Evolutionary conservation across 371 early-diverging fungal genomes (phyloP), one percentile per base, ranked within the genome.

Genomic region (Actinomortierella wolfii): DNA sequence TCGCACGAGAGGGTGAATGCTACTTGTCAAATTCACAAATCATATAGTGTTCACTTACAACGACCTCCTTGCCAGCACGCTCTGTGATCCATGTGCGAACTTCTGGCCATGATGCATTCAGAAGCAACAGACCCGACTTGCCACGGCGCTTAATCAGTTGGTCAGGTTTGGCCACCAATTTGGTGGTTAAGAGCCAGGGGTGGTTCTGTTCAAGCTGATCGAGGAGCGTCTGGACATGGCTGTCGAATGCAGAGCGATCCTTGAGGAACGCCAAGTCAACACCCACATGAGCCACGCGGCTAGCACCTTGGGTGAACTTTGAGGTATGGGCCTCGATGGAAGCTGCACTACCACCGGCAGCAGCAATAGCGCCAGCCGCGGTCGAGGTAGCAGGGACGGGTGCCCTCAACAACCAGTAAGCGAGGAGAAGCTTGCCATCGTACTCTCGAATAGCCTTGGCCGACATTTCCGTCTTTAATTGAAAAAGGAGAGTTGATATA

Each of bases 61-160:
- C 84, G 73, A 94, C 86, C 66, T 86, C 83, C 69, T 89, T 90
- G 61, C 93, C 95, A 34, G 96, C 96, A 44, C 91, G 84, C 71
- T 87, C 89, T 53, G 79, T 79, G 78, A 97, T 92, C 98, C 98
- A 97, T 64, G 85, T 77, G 79, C 91, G 88, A 58, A 90, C 94
- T 39, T 88, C 86, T 6, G 80, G 51, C 97, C 97, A 97, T 61
- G 89, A 86, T 57, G 94, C 88, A 75, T 95, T 94, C 57, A 97
- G 83, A 34, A 94, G 87, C 46, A 97, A 78, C 53, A 97, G 82
- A 52, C 98, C 98, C 61, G 91, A 88, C 86, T 97, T 97, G 56
- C 98, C 98, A 60, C 98, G 85, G 56, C 98, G 91, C 81, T 97
- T 97, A 83, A 97, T 96, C 53, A 97, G 83, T 81, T 96, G 96